Base-by-base conservation (phyloP, 352 stramenopile species). In the Pythium inflatum region DNA sequence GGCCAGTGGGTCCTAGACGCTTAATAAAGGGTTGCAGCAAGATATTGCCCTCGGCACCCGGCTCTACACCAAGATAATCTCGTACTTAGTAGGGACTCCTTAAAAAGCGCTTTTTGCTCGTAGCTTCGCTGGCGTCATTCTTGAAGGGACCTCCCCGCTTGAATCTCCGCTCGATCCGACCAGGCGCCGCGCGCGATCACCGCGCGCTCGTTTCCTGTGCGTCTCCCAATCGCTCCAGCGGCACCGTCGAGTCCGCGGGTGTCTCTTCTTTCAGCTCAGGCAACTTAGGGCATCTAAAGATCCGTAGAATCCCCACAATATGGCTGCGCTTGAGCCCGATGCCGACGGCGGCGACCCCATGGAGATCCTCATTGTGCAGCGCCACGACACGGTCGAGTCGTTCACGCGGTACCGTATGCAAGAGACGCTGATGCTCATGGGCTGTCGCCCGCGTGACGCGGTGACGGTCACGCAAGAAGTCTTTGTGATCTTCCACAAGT, bases 391-490 rank as follows among this genome's bases (percentile, higher is more conserved):
- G 38, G 70, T 72, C 70, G 85, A 94, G 76, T 76, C 66, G 27
- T 94, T 94, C 74, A 94, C 88, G 63, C 86, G 88, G 28, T 93
- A 95, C 62, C 82, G 88, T 3, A 65, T 95, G 53, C 88, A 95
- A 57, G 88, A 95, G 77, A 95, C 88, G 55, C 80, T 95, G 45
- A 93, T 93, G 82, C 82, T 95, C 68, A 95, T 95, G 88, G 88
- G 88, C 43, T 94, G 86, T 59, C 78, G 88, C 34, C 79, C 82
- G 4, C 90, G 90, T 48, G 88, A 95, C 67, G 86, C 86, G 0
- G 82, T 91, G 22, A 76, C 63, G 0, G 86, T 94, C 30, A 93
- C 86, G n/a, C 66, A 74, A 24, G 78, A 91, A 38, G 83, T 90
- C 25, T 94, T 94, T 40, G 65, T 59, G 0, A 63, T 89, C 2